phyloP scores from a whole-genome alignment of 1,284 basidiomycete species.

The Vanrija sp. region DNA sequence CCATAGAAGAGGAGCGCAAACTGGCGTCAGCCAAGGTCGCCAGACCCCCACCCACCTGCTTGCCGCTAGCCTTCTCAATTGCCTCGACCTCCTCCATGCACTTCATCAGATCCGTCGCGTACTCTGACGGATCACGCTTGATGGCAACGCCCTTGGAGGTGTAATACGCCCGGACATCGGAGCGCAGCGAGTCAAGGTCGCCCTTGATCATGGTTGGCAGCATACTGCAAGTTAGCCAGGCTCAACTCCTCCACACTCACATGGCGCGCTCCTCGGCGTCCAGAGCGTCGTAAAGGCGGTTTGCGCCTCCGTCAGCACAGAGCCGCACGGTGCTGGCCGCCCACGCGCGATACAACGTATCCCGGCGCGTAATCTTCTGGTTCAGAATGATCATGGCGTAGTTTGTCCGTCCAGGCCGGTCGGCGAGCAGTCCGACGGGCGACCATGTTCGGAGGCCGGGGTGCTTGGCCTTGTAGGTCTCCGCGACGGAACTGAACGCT shows the following conservation, averaged over 20 bases:
- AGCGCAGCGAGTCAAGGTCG: slow-evolving; percentile 82
- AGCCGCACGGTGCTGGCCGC: slow-evolving; percentile 49
- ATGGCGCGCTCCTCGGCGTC: slow-evolving; percentile 32
- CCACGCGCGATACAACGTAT: slow-evolving; percentile 69
- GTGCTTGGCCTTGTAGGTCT: slow-evolving; percentile 6
- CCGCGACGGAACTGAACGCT: slow-evolving; percentile 4
- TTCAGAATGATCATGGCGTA: slow-evolving; percentile 79
- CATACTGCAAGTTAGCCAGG: slow-evolving; percentile 40
- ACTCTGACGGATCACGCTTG: slow-evolving; percentile 65
- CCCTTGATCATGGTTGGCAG: slow-evolving; percentile 85
- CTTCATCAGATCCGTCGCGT: slow-evolving; percentile 94
- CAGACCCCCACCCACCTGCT: neutral
- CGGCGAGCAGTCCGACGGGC: slow-evolving; percentile 2
- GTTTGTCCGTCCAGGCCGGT: slow-evolving; percentile 6
- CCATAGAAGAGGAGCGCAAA: slow-evolving; percentile 77
- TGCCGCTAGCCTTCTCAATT: slow-evolving; percentile 53
- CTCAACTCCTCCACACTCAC: neutral
- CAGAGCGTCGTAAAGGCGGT: slow-evolving; percentile 70
- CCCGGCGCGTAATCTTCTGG: slow-evolving; percentile 65
- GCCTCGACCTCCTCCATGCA: slow-evolving; percentile 63
- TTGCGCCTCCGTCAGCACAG: slow-evolving; percentile 94
- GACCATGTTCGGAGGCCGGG: slow-evolving; percentile 14
- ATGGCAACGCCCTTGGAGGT: slow-evolving; percentile 64
- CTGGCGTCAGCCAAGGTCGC: slow-evolving; percentile 35
- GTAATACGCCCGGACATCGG: slow-evolving; percentile 71